Conservation (phyloP, 306 rosid genomes). For the Delonix regia region DNA sequence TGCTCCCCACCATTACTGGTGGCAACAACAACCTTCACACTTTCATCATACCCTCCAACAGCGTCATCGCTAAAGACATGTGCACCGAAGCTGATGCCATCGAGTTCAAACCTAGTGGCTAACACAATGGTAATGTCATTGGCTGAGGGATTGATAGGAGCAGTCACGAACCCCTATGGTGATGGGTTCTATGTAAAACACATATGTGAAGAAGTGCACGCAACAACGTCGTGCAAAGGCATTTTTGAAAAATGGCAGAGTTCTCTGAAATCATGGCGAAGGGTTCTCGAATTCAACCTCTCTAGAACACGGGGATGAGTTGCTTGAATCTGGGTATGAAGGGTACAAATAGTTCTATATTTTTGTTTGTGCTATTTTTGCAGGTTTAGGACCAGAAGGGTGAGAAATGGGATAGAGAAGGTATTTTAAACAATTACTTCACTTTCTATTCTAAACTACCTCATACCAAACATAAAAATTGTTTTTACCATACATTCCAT, state of each 20-base stretch:
- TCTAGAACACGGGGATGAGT: no score
- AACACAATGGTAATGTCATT: slow-evolving; percentile 54
- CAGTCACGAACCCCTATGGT: slow-evolving; percentile 51
- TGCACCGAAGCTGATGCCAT: slow-evolving; percentile 47
- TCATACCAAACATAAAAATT: no score
- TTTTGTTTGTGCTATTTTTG: no score
- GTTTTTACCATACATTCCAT: no score
- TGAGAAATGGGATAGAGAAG: no score
- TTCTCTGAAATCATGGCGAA: no score
- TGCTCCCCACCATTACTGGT: slow-evolving; percentile 33
- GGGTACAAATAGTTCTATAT: no score
- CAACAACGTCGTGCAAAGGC: slow-evolving; percentile 39
- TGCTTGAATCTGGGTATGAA: no score
- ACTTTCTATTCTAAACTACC: no score
- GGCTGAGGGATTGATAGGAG: slow-evolving; percentile 62
- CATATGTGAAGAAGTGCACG: background rate
- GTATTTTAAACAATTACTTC: no score
- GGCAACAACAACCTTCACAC: slow-evolving; percentile 39
- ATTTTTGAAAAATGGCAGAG: slow-evolving; percentile 44
- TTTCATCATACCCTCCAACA: slow-evolving; percentile 40
- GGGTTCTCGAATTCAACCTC: no score
- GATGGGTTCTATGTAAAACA: slow-evolving; percentile 41
- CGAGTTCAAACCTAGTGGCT: slow-evolving; percentile 46
- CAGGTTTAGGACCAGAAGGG: no score
- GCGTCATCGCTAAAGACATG: slow-evolving; percentile 47